phyloP scores from a whole-genome alignment of 768 basidiomycete species.

The Mycena floridula region DNA sequence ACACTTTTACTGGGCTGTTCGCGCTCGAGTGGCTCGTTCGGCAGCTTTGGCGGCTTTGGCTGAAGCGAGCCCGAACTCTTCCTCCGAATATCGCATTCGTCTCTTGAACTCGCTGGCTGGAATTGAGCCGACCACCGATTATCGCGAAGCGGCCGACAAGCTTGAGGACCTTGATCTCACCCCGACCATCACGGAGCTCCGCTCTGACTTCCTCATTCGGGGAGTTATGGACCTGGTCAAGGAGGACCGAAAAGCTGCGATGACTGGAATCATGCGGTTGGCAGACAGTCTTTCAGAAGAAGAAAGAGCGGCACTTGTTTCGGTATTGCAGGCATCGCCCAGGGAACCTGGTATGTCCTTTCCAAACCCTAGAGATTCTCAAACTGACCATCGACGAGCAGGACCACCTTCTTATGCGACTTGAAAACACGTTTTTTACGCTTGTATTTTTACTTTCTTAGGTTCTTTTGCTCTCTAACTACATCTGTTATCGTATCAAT shows the following conservation, averaged over 20 bases:
- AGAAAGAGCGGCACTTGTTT: conserved; percentile 56
- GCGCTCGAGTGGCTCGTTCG: conserved; percentile 72
- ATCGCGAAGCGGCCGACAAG: conserved; percentile 53
- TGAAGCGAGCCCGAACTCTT: conserved; percentile 66
- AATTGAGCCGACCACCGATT: conserved; percentile 43
- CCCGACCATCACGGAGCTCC: conserved; percentile 56
- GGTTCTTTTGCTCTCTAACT: no score
- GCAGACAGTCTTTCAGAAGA: conserved; percentile 71
- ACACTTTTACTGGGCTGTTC: conserved; percentile 90
- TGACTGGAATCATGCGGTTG: conserved; percentile 68
- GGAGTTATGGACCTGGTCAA: conserved; percentile 62
- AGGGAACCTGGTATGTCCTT: conserved; percentile 50
- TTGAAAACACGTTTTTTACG: no score
- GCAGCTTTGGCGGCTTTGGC: conserved; percentile 56
- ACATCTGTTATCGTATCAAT: no score
- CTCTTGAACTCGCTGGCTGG: conserved; percentile 59
- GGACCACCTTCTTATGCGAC: no score
- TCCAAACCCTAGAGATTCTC: neutral
- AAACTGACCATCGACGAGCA: no score
- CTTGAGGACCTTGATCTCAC: conserved; percentile 70
- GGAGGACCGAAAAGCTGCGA: conserved; percentile 70
- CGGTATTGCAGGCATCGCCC: conserved; percentile 51
- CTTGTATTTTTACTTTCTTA: no score
- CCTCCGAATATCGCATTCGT: conserved; percentile 58
- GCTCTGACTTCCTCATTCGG: conserved; percentile 61